Conservation (phyloP, 2,329 filamentous ascomycete genomes). For the Xylariales sp. region DNA sequence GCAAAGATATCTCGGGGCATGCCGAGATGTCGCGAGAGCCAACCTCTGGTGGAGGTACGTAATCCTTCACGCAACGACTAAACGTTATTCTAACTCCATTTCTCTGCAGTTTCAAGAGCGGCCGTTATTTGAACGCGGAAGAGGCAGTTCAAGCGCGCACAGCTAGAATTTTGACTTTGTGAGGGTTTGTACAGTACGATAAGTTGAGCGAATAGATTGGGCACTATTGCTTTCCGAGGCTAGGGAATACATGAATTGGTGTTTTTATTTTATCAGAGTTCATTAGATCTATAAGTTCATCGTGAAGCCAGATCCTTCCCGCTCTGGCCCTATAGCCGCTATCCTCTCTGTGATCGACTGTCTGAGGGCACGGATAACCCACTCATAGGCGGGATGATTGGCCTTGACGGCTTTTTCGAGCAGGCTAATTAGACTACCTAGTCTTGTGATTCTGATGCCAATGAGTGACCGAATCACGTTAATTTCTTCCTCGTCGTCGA, state of each 20-base stretch:
- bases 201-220: background rate
- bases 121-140: conserved; percentile 16
- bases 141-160: background rate
- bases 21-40: conserved; percentile 22
- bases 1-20: conserved; percentile 13
- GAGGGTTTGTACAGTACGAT: background rate
- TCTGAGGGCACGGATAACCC: conserved; percentile 17
- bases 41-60: conserved; percentile 28
- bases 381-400: conserved; percentile 22
- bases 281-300: conserved; percentile 2
- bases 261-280: conserved; percentile 4
- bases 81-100: background rate
- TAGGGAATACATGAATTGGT: background rate
- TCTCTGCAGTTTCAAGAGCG: conserved; percentile 16
- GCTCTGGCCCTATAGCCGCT: conserved; percentile 12
- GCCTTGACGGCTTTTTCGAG: conserved; percentile 18
- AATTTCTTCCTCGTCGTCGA: conserved; percentile 26
- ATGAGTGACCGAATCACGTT: conserved; percentile 22
- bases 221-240: too few relatives aligned
- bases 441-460: conserved; percentile 19
- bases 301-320: background rate
- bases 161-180: conserved; percentile 8
- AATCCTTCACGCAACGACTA: background rate
- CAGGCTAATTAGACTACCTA: conserved; percentile 5
- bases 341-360: conserved; percentile 18